Base-by-base conservation (phyloP, 2,329 filamentous ascomycete genomes). In the Ophioceras dolichostomum region DNA sequence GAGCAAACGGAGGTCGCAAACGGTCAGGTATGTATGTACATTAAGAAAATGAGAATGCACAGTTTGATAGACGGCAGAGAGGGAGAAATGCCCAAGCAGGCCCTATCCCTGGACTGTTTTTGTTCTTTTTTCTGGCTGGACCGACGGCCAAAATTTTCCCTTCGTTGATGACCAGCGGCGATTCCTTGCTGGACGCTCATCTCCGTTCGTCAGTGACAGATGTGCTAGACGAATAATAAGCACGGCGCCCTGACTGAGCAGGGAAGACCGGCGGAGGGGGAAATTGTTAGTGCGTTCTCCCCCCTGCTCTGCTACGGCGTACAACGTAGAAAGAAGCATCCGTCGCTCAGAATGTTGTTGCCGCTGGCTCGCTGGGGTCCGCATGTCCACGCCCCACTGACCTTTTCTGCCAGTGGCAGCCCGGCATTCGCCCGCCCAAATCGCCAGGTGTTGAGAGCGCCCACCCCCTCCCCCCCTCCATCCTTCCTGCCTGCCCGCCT, bases 331-430 rank as follows among this genome's bases (percentile, higher is more conserved):
- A 26, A 7, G 12, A 8, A 26, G 22, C 12, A 26, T 7, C 36
- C 16, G 32, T 22, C 39, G 37, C 28, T 37, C 37, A 36, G 42
- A 41, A 42, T 41, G 41, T 41, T 42, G 49, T 46, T 45, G 43
- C 41, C 44, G 40, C 41, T 39, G 39, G 32, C 40, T n/a, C n/a
- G n/a, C n/a, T n/a, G 22, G 12, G 22, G 22, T 26, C 7, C 8
- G 22, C 12, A 12, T 7, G 12, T 12, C 22, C 22, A 26, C 22
- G 22, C 22, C 22, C 22, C 22, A 26, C 41, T 39, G 39, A 41
- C 35, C 32, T 37, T 39, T 26, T 26, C 22, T 26, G 7, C 22
- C 22, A 26, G 8, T 12, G 12, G 22, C 22, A 26, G 22, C 22
- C 26, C 33, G 34, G 31, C 29, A 34, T 24, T 37, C 38, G 34